Evolutionary conservation across 441 rosid species (phyloP).

Genomic region (Populus hybrid): DNA sequence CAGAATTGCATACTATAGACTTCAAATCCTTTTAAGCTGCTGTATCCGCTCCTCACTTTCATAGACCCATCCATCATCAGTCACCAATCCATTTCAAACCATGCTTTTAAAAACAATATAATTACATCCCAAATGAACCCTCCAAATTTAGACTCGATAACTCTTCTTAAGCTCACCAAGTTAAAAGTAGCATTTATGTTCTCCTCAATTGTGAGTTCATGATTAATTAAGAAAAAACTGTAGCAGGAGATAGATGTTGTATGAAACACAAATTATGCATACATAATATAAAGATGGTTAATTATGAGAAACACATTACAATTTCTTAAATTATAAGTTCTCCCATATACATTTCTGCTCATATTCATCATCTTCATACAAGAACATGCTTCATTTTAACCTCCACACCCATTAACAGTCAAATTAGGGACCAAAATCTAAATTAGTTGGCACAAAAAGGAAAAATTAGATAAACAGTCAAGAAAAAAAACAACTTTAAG

Average conservation of each 20-base stretch:
- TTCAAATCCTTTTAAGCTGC: not conserved
- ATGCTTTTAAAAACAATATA: not conserved
- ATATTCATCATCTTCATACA: not conserved
- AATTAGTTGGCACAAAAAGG: not conserved
- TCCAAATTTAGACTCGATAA: not conserved
- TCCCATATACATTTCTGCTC: not conserved
- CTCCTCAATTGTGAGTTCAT: too few species aligned
- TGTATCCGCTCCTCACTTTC: not conserved
- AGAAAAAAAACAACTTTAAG: not conserved
- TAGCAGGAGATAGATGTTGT: not conserved
- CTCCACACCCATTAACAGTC: not conserved
- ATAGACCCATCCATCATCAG: not conserved
- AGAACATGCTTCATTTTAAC: not conserved
- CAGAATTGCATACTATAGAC: not conserved
- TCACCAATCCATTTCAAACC: not conserved
- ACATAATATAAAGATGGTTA: not conserved
- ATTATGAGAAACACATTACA: not conserved
- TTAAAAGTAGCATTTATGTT: too few species aligned
- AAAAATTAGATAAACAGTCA: too few species aligned
- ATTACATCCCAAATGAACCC: not conserved
- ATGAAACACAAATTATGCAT: not conserved
- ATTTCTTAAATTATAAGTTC: not conserved
- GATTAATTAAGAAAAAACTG: not conserved
- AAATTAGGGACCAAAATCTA: not conserved
- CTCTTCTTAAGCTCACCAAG: not conserved